Evolutionary conservation across 768 basidiomycete genomes (phyloP), one percentile per base, ranked within the genome.

Genomic region (Erythrobasidium yunnanense): DNA sequence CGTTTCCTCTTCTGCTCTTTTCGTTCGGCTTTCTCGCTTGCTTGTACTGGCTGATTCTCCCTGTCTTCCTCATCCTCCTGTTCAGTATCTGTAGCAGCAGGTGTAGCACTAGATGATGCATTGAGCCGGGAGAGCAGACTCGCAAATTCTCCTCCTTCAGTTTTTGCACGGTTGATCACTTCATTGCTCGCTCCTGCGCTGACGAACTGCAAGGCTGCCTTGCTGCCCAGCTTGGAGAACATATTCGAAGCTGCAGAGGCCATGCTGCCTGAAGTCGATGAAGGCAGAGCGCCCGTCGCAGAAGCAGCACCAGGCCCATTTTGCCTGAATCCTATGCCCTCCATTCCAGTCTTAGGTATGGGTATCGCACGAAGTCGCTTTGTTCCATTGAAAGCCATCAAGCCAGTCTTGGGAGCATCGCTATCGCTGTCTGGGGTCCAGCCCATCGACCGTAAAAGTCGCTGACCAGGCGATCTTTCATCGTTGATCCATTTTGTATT

Each of bases 391-490:
- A 65, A 63, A 17, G 66, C 68, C 55, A 70, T 70, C 42, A 66
- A 50, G 20, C 66, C 67, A 8, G 69, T 67, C 7, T 66, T 68
- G 27, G 56, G 34, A 0, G 27, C 29, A 13, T 68, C 66, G 17
- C 45, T 32, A n/a, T 42, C 38, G 38, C 38, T 46, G 7, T 65
- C 30, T 13, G 70, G 68, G 20, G 69, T 67, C 70, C 70, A 72
- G 51, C 71, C 71, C 71, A 72, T 72, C 17, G 70, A 71, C 17
- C 66, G 58, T 46, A 72, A 62, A 3, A 72, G 54, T 8, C 67
- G 65, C 66, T 70, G 70, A 17, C 71, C 71, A 3, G 71, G 71
- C 6, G 68, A 68, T 13, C 27, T 25, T 8, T 67, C 68, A 58
- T 72, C 71, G 60, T 63, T 63, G 60, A 51, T 33, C 65, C 65